These are phyloP conservation scores for Kurtzmaniella quercitrusa DNA, from an alignment of 1,139 yeast genomes.

Conservation along the genomic window DNA sequence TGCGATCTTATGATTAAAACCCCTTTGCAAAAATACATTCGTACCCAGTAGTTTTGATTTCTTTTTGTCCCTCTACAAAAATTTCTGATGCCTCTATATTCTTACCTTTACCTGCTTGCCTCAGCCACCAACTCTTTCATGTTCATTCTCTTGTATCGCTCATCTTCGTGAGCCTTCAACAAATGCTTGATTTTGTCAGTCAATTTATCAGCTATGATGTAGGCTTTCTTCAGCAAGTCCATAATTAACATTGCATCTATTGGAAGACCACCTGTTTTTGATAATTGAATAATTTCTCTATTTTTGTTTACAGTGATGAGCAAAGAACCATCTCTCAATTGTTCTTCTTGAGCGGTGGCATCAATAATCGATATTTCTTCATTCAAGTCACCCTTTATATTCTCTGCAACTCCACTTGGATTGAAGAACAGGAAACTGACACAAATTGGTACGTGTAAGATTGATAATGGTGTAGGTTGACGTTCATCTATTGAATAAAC, in stretches of 20 bases:
- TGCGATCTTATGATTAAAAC: no score
- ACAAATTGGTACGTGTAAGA: conserved; percentile 87
- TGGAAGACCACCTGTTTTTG: conserved; percentile 88
- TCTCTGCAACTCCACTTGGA: conserved; percentile 59
- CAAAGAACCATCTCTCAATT: conserved; percentile 70
- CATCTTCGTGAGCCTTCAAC: conserved; percentile 52
- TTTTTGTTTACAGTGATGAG: conserved; percentile 87
- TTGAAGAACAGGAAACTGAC: conserved; percentile 85
- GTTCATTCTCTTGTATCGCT: conserved; percentile 26
- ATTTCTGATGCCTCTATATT: neutral
- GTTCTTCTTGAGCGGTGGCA: conserved; percentile 75
- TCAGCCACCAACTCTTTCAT: conserved; percentile 36
- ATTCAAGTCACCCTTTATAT: conserved; percentile 60
- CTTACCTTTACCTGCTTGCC: conserved; percentile 14
- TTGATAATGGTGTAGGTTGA: conserved; percentile 81
- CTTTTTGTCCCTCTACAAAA: neutral
- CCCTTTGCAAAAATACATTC: no score
- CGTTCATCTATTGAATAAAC: conserved; percentile 73
- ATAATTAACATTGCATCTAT: conserved; percentile 70
- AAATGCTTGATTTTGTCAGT: conserved; percentile 61
- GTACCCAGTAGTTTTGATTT: no score
- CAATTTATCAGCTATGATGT: conserved; percentile 54
- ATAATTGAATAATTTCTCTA: conserved; percentile 83
- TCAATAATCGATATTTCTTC: conserved; percentile 68
- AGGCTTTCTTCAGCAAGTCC: conserved; percentile 68